A percentile compares a stretch with the other conserved stretches of the same genome.
Evolutionary conservation across 495 filamentous ascomycete genomes (phyloP).

Genomic region (Penicillium coffeae): DNA sequence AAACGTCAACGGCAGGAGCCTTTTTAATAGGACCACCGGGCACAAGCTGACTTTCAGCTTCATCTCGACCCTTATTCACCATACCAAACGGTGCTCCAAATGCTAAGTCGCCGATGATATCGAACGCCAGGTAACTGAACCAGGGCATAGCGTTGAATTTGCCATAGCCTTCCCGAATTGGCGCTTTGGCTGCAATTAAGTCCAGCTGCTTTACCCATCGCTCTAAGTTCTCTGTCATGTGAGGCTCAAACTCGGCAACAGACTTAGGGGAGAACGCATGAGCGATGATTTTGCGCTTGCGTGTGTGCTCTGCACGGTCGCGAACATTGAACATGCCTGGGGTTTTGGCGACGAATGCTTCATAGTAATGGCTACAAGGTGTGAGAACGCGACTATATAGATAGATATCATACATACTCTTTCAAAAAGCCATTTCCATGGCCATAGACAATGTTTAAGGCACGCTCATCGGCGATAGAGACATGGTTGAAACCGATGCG

Average conservation of each 20-base stretch:
- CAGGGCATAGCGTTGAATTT: conserved; percentile 70
- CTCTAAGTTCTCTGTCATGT: conserved; percentile 68
- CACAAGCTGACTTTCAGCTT: conserved; percentile 40
- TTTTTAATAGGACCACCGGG: conserved; percentile 22
- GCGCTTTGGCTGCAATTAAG: conserved; percentile 28
- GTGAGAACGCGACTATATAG: no score
- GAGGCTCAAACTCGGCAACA: conserved; percentile 72
- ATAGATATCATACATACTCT: conserved; percentile 30
- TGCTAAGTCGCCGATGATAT: conserved; percentile 27
- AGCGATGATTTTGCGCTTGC: conserved; percentile 75
- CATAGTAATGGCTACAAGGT: conserved; percentile 62
- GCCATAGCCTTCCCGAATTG: conserved; percentile 24
- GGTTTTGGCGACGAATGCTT: conserved; percentile 75
- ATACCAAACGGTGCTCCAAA: conserved; percentile 42
- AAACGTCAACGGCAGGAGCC: conserved; percentile 34
- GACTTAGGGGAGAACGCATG: conserved; percentile 73
- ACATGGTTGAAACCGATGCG: conserved; percentile 36
- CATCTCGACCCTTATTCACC: conserved; percentile 39
- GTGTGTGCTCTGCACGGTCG: conserved; percentile 68
- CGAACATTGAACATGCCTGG: conserved; percentile 79
- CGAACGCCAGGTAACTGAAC: conserved; percentile 88
- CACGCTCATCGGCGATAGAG: conserved; percentile 29
- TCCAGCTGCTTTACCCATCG: conserved; percentile 66
- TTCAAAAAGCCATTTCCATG: conserved; percentile 64
- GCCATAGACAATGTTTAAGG: conserved; percentile 30